Base-by-base conservation (phyloP, 768 basidiomycete species). In the Candolleomyces eurysporus region DNA sequence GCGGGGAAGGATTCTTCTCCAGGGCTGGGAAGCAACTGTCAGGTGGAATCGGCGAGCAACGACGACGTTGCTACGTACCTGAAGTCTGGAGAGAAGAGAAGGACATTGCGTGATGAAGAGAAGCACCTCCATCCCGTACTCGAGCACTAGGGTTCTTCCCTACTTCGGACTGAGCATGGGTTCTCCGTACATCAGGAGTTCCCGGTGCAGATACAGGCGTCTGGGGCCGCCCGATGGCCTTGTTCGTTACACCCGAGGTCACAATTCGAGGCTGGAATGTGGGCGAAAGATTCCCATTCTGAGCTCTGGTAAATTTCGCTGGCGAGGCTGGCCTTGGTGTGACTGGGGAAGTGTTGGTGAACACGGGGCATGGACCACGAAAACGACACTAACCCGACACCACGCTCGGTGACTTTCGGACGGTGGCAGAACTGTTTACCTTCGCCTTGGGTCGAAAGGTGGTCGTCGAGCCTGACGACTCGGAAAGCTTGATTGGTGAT, bases 371-470 rank as follows among this genome's bases (percentile, higher is more conserved):
- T 6, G 31, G 59, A 55, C n/a, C 8, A 39, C 21, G 40, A 53
- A 21, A 45, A 51, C 16, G 49, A 31, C 4, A 16, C 45, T 16
- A 31, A 39, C 61, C 49, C 11, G 56, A 58, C 8, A 53, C 61
- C 17, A 48, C 45, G 48, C 61, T 65, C 16, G 65, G 60, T 43
- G 60, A 32, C 54, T 73, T 78, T 50, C 76, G 74, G 13, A 72
- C 61, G 8, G 80, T 79, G 40, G 83, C 84, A 65, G 77, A 83
- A 62, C 75, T 80, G 66, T 84, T 88, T 43, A 90, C 77, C 72
- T 86, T 90, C 61, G 84, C 86, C 68, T 78, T 88, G 14, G 85
- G 83, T 59, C 83, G 67, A 10, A 71, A 69, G 17, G 69, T 68
- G 31, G 69, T 62, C 14, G 71, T 48, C 46, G 69, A 49, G 39